Base-by-base conservation (phyloP, 2,329 filamentous ascomycete genomes). In the Fusarium phyllophilum region DNA sequence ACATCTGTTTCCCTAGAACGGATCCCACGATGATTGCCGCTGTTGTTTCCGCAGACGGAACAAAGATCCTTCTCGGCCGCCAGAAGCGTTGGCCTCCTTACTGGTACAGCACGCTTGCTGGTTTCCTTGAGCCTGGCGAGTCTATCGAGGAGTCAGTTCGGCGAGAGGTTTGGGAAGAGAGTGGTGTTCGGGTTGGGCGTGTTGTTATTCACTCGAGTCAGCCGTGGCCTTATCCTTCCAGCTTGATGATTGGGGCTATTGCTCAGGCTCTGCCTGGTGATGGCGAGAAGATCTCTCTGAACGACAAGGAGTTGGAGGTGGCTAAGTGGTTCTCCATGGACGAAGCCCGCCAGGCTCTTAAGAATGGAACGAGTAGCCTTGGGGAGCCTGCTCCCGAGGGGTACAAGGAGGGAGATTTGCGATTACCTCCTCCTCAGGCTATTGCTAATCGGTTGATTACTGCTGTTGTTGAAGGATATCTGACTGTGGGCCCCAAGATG, bases 1-100 rank as follows among this genome's bases (percentile, higher is more conserved):
- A 99, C 83, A 87, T 98, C 60, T 92, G 89, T 79, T 98, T 98
- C 86, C 96, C 96, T 6, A 90, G 95, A 57, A 98, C 96, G 5
- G 95, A 98, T 78, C 95, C 95, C 2, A 97, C 94, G 34, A 95
- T 98, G 81, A 99, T 99, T 83, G 95, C 97, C 84, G 96, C 95
- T 2, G 92, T 98, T 17, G 89, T 98, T 38, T 97, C 93, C 60
- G 87, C 91, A 57, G 94, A 97, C 76, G 93, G 93, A 56, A 89
- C 91, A 74, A 90, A 90, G 70, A 84, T 97, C 44, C 89, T 99
- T 13, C 91, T 99, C 2, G 96, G 96, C 42, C 91, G 96, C 20
- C 91, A 94, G 79, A 93, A 93, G 83, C 89, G 94, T 60, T 99
- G 92, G 88, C 96, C 96, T 2, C 86, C 89, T 3, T 81, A 93